A percentile compares a stretch with the other conserved stretches of the same genome.
Conservation (phyloP, 371 early-diverging fungal species). For the Mortierella sp. region DNA sequence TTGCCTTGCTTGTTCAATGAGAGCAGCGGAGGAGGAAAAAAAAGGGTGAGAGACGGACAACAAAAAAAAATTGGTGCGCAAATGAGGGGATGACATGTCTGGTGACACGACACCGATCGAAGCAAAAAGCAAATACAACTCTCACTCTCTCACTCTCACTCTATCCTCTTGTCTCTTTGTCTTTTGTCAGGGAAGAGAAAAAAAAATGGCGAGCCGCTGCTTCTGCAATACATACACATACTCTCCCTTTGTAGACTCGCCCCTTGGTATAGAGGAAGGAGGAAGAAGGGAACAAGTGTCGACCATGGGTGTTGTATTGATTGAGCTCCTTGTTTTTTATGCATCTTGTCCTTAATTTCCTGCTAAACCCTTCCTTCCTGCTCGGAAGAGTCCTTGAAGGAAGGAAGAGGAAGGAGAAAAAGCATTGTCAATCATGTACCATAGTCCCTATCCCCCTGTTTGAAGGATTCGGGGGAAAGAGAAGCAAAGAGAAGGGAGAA, state of each 20-base stretch:
- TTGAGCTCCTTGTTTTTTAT: not conserved
- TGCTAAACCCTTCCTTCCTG: not conserved
- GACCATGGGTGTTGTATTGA: not conserved
- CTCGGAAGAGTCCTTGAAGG: not conserved
- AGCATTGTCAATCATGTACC: not conserved
- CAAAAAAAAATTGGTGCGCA: constrained; percentile 22
- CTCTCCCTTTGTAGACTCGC: not conserved
- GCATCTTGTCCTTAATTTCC: not conserved
- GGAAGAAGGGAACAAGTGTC: not conserved
- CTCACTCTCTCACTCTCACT: no score
- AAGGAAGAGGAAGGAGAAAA: not conserved
- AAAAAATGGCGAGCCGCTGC: not conserved
- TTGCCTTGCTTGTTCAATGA: no score
- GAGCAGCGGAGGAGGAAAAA: not conserved
- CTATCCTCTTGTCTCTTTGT: not conserved
- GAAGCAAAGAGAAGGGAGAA: not conserved
- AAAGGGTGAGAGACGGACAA: constrained; percentile 18
- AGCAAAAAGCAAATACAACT: not conserved
- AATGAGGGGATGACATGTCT: constrained; percentile 34
- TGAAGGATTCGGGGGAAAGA: not conserved
- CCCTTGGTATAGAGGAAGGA: not conserved
- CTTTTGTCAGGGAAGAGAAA: not conserved
- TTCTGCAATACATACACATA: not conserved
- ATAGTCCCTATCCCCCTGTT: not conserved
- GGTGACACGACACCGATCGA: constrained; percentile 23